A percentile compares a stretch with the other conserved stretches of the same genome.
Evolutionary conservation across 1,284 basidiomycete species (phyloP).

Genomic region (Hemileia vastatrix): DNA sequence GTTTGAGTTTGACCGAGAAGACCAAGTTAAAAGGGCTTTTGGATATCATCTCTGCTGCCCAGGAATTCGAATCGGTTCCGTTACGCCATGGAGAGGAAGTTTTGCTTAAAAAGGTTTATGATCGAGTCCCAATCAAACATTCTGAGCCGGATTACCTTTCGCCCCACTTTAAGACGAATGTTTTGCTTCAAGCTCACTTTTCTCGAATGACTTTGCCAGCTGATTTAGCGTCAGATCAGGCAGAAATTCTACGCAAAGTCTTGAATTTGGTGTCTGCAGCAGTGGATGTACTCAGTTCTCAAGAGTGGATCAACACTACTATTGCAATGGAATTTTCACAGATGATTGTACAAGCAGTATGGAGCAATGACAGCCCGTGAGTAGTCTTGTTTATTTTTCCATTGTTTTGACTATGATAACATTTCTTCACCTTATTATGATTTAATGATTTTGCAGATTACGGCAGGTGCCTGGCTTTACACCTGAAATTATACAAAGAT

Average conservation of each 20-base stretch:
- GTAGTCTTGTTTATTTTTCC: conserved; percentile 50
- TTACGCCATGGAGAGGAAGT: conserved; percentile 59
- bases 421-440: neutral
- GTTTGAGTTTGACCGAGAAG: conserved; percentile 82
- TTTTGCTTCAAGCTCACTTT: conserved; percentile 94
- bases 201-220: conserved; percentile 79
- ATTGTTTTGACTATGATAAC: conserved; percentile 77
- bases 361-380: conserved; percentile 62
- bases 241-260: conserved; percentile 74
- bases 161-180: conserved; percentile 96
- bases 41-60: conserved; percentile 89
- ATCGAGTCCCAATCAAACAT: conserved; percentile 89
- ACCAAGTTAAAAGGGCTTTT: conserved; percentile 96
- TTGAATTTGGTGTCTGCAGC: conserved; percentile 63
- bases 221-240: conserved; percentile 85
- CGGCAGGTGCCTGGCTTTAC: conserved; percentile 22
- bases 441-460: neutral
- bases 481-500: conserved; percentile 59
- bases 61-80: conserved; percentile 89
- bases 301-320: conserved; percentile 84
- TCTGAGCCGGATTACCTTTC: conserved; percentile 66
- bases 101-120: conserved; percentile 61
- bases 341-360: conserved; percentile 97
- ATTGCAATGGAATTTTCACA: conserved; percentile 99
- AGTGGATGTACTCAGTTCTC: conserved; percentile 95